phyloP scores from a whole-genome alignment of 2,329 filamentous ascomycete species.

The Ascochyta fabae region DNA sequence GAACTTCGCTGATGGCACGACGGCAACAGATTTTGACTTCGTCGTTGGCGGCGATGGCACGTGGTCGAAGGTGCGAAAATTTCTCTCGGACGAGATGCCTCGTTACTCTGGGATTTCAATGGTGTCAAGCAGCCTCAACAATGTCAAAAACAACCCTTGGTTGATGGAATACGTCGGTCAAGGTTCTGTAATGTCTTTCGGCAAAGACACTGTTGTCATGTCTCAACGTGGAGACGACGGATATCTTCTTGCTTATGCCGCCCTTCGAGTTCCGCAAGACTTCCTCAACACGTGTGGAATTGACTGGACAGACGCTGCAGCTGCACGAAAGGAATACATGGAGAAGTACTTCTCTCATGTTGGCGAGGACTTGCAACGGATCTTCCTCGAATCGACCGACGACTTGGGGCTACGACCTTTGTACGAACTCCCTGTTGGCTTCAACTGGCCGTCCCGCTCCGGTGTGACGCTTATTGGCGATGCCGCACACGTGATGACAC shows the following conservation, averaged over 20 bases:
- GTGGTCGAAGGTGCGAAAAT: constrained; percentile 49
- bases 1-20: constrained; percentile 40
- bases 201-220: constrained; percentile 49
- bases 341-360: constrained; percentile 37
- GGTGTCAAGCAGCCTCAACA: constrained; percentile 54
- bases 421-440: constrained; percentile 61
- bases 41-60: constrained; percentile 59
- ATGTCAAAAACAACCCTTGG: constrained; percentile 52
- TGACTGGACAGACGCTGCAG: constrained; percentile 49
- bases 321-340: constrained; percentile 39
- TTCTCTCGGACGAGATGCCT: constrained; percentile 49
- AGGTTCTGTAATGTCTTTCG: constrained; percentile 41
- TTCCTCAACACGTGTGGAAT: constrained; percentile 54
- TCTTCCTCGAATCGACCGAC: constrained; percentile 30
- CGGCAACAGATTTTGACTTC: constrained; percentile 50
- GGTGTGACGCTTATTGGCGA: constrained; percentile 65
- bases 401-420: constrained; percentile 44
- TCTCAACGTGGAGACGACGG: constrained; percentile 59
- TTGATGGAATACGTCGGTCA: constrained; percentile 55
- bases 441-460: constrained; percentile 57
- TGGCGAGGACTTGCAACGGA: constrained; percentile 40
- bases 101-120: constrained; percentile 56
- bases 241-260: constrained; percentile 52
- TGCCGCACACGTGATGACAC: constrained; percentile 66
- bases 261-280: constrained; percentile 48